Base-by-base conservation (phyloP, 2,329 filamentous ascomycete genomes). In the Ceratocystis ficicola region DNA sequence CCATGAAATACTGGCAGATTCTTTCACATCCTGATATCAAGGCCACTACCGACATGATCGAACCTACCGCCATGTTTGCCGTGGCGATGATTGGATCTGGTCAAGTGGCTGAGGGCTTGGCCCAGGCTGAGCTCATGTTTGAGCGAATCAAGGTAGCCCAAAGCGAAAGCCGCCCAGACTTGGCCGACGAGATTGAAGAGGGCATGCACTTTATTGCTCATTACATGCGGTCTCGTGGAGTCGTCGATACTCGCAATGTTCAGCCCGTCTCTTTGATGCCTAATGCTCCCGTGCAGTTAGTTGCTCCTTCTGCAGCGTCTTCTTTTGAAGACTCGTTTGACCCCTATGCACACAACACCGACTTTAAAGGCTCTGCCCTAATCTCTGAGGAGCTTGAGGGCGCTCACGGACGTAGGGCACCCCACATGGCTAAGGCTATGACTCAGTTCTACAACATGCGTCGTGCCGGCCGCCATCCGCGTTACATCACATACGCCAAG, bases 401-500 rank as follows among this genome's bases (percentile, higher is more conserved):
- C 71, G 82, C 84, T 48, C 86, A 86, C 71, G 88, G 87, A 62
- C 86, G 88, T 67, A 85, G 86, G 70, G 86, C 86, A 25, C 83
- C 86, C 64, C 85, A 87, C 70, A 80, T 96, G 68, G 87, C 87
- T 69, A 90, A 96, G 69, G 90, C 91, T 44, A 78, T 97, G 69
- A 81, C 81, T 69, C 88, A 90, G 71, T 90, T 97, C 77, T 89
- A 87, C 74, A 96, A 95, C 77, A 96, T 96, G 79, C 91, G 94
- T 69, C 90, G 92, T 67, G 85, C 89, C 72, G 92, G 93, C 69
- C 87, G 91, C 73, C 91, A 96, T 74, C 91, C 93, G 64, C 86
- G 93, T 68, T 97, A 97, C 78, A 94, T 96, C 75, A 96, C 92
- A 1, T 96, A 97, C 72, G 91, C 92, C 62, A 97, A 96, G 81